Evolutionary conservation across 2,329 filamentous ascomycete genomes (phyloP), one percentile per base, ranked within the genome.

Genomic region (Cordyceps pruinosa): DNA sequence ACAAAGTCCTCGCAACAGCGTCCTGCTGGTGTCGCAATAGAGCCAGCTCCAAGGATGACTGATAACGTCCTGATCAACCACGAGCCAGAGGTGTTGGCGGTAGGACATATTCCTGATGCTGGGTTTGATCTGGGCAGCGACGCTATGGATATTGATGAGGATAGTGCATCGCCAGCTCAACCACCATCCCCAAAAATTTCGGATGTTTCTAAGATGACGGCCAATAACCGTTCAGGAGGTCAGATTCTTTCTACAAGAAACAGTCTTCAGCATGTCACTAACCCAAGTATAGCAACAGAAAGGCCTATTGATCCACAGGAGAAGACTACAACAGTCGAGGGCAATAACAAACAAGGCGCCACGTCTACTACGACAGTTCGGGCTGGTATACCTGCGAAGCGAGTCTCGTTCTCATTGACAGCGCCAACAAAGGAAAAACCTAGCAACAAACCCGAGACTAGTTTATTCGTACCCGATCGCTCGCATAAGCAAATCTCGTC

Each of bases 101-200:
- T 7, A 17, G 25, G 34, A 5, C 15, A 32, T 19, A 13, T 41
- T 23, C 28, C 30, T 12, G 26, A 34, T 15, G 25, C 6, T 19
- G 32, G 26, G 19, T 26, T 23, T 4, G 48, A 41, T 10, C 32
- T 46, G 9, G 48, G 42, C 9, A 42, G 42, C 32, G 56, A 52
- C 30, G 13, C 34, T 17, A 58, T 58, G 56, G 48, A 58, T 26
- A 58, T 58, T 26, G 54, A 51, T 17, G 35, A 52, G 25, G 17
- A 25, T 2, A 47, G n/a, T 34, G 28, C 17, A n/a, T 35, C 21
- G 5, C 34, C 37, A 10, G 9, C 17, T 10, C 8, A 6, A 8
- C 7, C 21, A 17, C 23, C 28, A 9, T 30, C 25, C 12, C 12
- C 10, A 37, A 30, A 2, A 10, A 15, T 17, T 3, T 6, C 21